phyloP scores from a whole-genome alignment of 176 grass and related monocot species.

The Musa beccarii region DNA sequence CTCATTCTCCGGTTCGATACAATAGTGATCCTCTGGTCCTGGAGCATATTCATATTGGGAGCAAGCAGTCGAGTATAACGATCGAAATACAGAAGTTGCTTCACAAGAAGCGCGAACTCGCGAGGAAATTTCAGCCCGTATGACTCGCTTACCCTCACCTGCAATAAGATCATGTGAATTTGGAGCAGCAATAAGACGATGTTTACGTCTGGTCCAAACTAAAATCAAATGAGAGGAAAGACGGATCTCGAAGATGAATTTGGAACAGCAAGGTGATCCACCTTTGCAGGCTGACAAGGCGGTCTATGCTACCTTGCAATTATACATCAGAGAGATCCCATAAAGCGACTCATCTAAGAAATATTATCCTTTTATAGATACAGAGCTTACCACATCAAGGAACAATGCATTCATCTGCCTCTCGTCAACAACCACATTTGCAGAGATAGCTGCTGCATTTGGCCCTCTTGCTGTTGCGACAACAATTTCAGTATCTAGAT shows the following conservation, averaged over 20 bases:
- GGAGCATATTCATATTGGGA: conserved; percentile 92
- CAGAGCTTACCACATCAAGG: conserved; percentile 70
- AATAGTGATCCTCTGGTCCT: conserved; percentile 71
- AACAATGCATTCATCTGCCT: conserved; percentile 96
- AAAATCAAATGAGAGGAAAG: neutral
- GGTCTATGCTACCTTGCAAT: neutral
- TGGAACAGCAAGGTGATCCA: too few species aligned
- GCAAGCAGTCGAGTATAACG: conserved; percentile 83
- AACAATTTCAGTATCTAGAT: conserved; percentile 88
- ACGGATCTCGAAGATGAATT: neutral
- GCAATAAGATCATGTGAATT: conserved; percentile 17
- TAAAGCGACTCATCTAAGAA: neutral
- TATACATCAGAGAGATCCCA: neutral
- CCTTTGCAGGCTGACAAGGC: neutral
- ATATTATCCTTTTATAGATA: neutral
- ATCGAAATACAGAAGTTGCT: conserved; percentile 93
- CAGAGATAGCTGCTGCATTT: conserved; percentile 62
- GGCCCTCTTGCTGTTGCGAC: conserved; percentile 62
- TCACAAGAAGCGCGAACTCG: conserved; percentile 89
- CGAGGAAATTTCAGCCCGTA: conserved; percentile 88
- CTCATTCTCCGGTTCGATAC: conserved; percentile 48
- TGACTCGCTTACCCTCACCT: conserved; percentile 95
- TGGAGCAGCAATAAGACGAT: neutral
- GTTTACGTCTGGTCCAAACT: neutral
- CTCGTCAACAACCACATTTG: conserved; percentile 75